Conservation (phyloP, 257 asterid genomes). For the Henckelia pumila region DNA sequence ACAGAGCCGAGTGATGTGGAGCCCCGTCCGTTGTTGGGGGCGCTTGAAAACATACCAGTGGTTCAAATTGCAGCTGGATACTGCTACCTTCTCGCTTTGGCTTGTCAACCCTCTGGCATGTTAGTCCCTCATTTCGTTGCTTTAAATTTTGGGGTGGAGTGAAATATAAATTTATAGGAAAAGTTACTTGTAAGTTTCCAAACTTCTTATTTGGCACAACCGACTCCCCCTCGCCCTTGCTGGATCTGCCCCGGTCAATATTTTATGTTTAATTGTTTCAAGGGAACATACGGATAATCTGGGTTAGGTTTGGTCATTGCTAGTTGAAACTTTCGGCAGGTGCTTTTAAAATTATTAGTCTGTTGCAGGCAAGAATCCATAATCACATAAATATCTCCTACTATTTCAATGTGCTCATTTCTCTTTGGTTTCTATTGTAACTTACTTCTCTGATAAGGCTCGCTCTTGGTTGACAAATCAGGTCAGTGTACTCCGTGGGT, state of each 20-base stretch:
- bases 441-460: not conserved
- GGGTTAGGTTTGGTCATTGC: not conserved
- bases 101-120: constrained; percentile 96
- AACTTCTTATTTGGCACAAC: too few species aligned
- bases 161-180: not conserved
- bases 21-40: constrained; percentile 81
- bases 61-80: constrained; percentile 99
- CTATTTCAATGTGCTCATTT: not conserved
- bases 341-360: not conserved
- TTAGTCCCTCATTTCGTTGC: constrained; percentile 40
- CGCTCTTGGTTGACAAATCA: constrained; percentile 26
- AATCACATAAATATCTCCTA: not conserved
- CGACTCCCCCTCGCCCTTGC: too few species aligned
- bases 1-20: constrained; percentile 75
- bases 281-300: not conserved
- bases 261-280: not conserved
- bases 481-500: constrained; percentile 99
- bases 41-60: constrained; percentile 77
- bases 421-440: not conserved
- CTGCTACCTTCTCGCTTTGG: constrained; percentile 96
- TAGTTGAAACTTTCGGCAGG: not conserved
- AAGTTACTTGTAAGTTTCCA: not conserved
- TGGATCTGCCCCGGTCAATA: not conserved
- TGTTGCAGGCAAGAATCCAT: not conserved
- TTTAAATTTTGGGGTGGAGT: not conserved